phyloP scores from a whole-genome alignment of 176 grass and related monocot species.

The Neostapfia colusana region DNA sequence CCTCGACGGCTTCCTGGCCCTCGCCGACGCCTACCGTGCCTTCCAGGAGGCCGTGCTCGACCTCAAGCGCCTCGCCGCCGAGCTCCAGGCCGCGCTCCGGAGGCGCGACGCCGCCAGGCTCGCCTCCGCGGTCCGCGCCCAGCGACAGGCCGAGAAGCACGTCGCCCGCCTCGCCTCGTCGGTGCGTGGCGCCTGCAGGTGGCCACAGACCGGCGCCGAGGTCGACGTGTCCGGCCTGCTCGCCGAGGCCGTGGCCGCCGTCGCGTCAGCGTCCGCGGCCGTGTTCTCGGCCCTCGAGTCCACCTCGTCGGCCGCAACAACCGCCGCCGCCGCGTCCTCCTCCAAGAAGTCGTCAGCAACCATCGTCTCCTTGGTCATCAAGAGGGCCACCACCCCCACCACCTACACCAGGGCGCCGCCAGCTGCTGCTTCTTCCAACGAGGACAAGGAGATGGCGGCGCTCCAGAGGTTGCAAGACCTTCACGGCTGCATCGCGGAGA shows the following conservation, averaged over 20 bases:
- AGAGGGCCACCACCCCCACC: too few species aligned
- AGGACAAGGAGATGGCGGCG: constrained; percentile 28
- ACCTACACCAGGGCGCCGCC: too few species aligned
- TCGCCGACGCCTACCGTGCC: constrained; percentile 63
- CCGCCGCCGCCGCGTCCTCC: background rate
- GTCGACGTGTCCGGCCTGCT: constrained; percentile 42
- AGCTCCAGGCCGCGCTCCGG: constrained; percentile 51
- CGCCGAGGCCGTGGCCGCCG: constrained; percentile 34
- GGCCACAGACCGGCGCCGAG: constrained; percentile 1
- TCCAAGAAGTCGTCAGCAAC: constrained; percentile 26
- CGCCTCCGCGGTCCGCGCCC: constrained; percentile 36
- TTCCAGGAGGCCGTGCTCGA: constrained; percentile 47
- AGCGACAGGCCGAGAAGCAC: constrained; percentile 45
- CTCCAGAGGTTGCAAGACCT: constrained; percentile 26
- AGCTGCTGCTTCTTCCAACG: background rate
- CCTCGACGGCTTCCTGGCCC: constrained; percentile 59
- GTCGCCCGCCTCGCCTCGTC: constrained; percentile 38
- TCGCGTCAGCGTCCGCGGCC: constrained; percentile 25
- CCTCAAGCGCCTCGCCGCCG: constrained; percentile 38
- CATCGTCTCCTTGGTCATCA: background rate
- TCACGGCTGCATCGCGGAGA: constrained; percentile 31
- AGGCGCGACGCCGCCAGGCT: constrained; percentile 36
- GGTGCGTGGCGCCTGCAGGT: constrained; percentile 19
- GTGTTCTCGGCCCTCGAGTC: constrained; percentile 27
- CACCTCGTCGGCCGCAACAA: constrained; percentile 20